These are phyloP conservation scores for Ceratocystis variospora DNA, from an alignment of 2,329 filamentous ascomycete genomes.

Conservation along the genomic window DNA sequence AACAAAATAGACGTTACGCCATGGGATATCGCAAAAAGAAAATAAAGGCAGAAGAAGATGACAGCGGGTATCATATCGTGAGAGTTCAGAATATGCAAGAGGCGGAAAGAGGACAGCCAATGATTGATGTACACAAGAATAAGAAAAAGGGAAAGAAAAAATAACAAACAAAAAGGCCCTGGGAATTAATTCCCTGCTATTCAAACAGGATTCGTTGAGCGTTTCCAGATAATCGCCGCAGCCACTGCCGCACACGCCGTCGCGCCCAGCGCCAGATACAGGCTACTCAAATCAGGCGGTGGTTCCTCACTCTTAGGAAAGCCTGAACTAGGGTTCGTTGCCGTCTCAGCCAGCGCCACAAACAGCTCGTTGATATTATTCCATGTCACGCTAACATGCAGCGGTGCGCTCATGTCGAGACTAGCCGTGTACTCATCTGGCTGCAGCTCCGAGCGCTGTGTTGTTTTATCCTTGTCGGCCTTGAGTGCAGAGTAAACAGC, in stretches of 20 bases:
- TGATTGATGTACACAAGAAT: constrained; percentile 6
- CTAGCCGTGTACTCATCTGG: constrained; percentile 81
- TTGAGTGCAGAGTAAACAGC: constrained; percentile 88
- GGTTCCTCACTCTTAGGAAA: constrained; percentile 87
- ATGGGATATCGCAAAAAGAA: constrained; percentile 21
- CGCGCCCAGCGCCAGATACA: constrained; percentile 76
- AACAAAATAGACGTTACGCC: neutral
- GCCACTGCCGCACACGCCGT: constrained; percentile 49
- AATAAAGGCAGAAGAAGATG: constrained; percentile 1
- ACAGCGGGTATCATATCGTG: constrained; percentile 1
- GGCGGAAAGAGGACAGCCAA: neutral
- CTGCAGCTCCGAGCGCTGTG: constrained; percentile 80
- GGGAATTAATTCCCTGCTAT: neutral
- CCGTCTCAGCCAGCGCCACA: constrained; percentile 78
- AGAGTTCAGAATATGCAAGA: neutral
- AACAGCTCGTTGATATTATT: constrained; percentile 87
- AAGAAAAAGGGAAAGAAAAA: neutral
- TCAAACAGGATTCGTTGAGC: constrained; percentile 37
- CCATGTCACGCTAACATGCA: constrained; percentile 94
- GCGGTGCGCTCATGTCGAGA: constrained; percentile 75
- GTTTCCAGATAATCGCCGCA: constrained; percentile 51
- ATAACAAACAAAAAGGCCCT: constrained; percentile 11
- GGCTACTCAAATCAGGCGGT: constrained; percentile 63
- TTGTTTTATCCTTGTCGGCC: constrained; percentile 90
- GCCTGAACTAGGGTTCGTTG: constrained; percentile 74